phyloP scores from a whole-genome alignment of 169 alveolate species.

The Plasmodium coatneyi region DNA sequence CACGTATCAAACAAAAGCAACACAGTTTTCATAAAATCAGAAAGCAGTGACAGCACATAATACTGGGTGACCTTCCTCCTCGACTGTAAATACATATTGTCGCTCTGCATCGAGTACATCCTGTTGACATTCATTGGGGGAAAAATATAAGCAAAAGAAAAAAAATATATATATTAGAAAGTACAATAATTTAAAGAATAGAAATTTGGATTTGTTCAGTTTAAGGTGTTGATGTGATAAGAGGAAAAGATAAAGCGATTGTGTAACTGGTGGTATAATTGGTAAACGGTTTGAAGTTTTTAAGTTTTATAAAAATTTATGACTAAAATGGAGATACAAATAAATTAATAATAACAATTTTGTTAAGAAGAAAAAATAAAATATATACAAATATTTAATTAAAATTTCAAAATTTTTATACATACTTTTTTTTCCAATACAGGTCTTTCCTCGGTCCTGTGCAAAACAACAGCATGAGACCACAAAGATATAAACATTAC shows the following conservation, averaged over 20 bases:
- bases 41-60: conserved; percentile 40
- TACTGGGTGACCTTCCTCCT: conserved; percentile 10
- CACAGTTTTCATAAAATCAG: conserved; percentile 29
- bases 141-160: neutral
- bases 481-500: conserved; percentile 3
- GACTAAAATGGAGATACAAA: neutral
- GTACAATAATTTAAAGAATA: neutral
- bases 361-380: neutral
- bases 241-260: neutral
- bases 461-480: neutral
- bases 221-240: neutral
- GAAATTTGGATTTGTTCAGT: neutral
- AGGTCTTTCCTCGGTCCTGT: neutral
- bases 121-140: neutral
- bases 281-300: neutral
- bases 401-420: neutral
- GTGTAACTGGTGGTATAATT: conserved; percentile 5
- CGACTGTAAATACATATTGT: conserved; percentile 1
- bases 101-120: conserved; percentile 31
- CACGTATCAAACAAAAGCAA: conserved; percentile 27
- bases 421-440: neutral
- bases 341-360: neutral
- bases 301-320: neutral
- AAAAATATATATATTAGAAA: neutral
- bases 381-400: neutral